Evolutionary conservation across 208 protist genomes (phyloP), one percentile per base, ranked within the genome.

Genomic region (Trichomonas tenax): DNA sequence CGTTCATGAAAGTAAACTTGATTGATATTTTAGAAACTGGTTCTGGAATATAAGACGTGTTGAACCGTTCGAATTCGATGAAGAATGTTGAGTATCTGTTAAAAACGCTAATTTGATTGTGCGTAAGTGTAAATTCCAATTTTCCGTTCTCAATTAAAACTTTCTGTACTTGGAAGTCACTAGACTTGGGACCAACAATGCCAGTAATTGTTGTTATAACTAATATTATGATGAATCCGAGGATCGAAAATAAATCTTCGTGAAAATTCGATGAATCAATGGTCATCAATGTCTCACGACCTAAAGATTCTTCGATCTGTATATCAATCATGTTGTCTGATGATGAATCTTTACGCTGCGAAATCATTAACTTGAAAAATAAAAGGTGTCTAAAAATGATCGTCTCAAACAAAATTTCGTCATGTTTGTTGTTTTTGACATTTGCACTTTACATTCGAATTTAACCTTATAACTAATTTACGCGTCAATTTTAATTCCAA

Each of bases 231-330:
- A 41, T 26, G 51, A 93, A 93, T 31, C 86, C 86, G 38, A 93
- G 40, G 41, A 93, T 48, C 15, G 23, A 48, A 34, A 51, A 44
- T 10, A 93, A 17, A 41, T 93, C 86, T 38, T 93, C 86, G 15
- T 93, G 44, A 38, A 93, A 93, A 38, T 93, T 93, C 0, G 86
- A 48, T 15, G 86, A 34, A 36, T 93, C 86, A 40, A 93, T 93
- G 36, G 86, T 31, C 86, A 93, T 93, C 21, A 93, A 44, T 6
- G 44, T 41, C 31, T 93, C 86, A 14, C 86, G 11, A 51, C 41
- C 86, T 58, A 93, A 51, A 38, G 86, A 93, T 17, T 93, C 86
- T 93, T 93, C 86, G 26, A 93, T 93, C 36, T 93, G 86, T 93
- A 93, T 93, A 58, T 93, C 86, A 51, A 93, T 51, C 86, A 93